Evolutionary conservation across 176 grass and related monocot species (phyloP), one percentile per base, ranked within the genome.

Genomic region (Lolium rigidum): DNA sequence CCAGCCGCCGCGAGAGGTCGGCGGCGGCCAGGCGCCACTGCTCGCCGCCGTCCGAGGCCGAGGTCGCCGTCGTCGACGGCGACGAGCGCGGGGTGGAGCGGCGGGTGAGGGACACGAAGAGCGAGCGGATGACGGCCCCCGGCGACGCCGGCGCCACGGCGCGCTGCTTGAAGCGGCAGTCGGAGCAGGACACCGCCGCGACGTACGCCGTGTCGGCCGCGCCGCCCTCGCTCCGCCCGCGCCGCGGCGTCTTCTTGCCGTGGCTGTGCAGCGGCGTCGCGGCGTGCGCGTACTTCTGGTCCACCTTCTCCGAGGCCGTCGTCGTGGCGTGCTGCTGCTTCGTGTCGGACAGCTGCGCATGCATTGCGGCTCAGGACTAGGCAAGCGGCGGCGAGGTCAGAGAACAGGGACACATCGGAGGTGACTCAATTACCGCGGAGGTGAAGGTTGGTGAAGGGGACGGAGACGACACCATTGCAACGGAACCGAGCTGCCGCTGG

Each of bases 11-110:
- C 3, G 94, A 96, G 24, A 96, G 88, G 69, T 95, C 94, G 46
- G 86, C 87, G 7, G 90, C 94, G 10, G 91, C 89, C 26, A 88
- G 78, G 73, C 95, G 91, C 95, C 93, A 98, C 89, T 92, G 88
- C 41, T 91, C 93, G 9, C 74, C 88, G 17, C 81, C 80, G 20
- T 85, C 80, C 6, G 63, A 35, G 9, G 43, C 73, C 67, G 88
- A 81, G 78, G 82, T 66, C 67, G 91, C 25, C 16, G 87, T 69
- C 39, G 80, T 18, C 4, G 86, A 84, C 31, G 87, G 82, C 49
- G 92, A 76, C 5, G 91, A 83, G 37, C 87, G 84, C 69, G 84
- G 78, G 1, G 97, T 92, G 81, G 86, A 85, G 20, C 94, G 87
- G n/a, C 89, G 82, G 76, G 94, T 92, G 75, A 94, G 84, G 10